These are phyloP conservation scores for Colletotrichum sp. DNA, from an alignment of 2,329 filamentous ascomycete species.

Conservation along the genomic window DNA sequence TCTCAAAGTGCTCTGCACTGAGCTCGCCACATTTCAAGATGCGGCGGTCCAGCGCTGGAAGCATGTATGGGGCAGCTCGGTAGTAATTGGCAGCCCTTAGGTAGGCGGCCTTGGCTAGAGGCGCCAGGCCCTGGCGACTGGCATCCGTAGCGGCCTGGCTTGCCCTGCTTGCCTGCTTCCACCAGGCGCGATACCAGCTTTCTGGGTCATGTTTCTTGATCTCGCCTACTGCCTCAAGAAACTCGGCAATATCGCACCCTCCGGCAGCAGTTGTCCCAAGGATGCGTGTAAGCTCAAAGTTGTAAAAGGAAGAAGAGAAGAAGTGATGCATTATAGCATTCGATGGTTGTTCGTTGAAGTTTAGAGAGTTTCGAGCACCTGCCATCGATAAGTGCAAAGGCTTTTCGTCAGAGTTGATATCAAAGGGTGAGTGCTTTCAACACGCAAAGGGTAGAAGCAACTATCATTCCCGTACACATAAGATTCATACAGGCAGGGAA, in stretches of 20 bases:
- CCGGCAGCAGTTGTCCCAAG: conserved; percentile 38
- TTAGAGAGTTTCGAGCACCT: not conserved
- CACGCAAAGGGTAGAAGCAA: not conserved
- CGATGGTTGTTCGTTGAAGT: not conserved
- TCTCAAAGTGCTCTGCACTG: conserved; percentile 27
- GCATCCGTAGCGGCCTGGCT: conserved; percentile 37
- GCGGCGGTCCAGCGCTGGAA: conserved; percentile 27
- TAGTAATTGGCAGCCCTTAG: conserved; percentile 46
- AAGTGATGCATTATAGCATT: not conserved
- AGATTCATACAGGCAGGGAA: not conserved
- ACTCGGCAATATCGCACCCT: conserved; percentile 45
- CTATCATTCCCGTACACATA: not conserved
- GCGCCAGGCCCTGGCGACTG: conserved; percentile 28
- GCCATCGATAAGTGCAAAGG: not conserved
- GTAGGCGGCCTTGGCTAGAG: conserved; percentile 37
- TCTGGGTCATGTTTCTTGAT: conserved; percentile 43
- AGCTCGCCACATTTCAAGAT: conserved; percentile 2
- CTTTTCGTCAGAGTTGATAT: not conserved
- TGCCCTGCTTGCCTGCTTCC: conserved; percentile 33
- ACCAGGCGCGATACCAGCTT: conserved; percentile 44
- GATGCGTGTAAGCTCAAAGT: conserved; percentile 48
- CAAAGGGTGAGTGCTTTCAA: not conserved
- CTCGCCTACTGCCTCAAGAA: conserved; percentile 37
- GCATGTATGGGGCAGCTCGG: conserved; percentile 39
- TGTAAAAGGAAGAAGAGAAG: conserved; percentile 37